Percentiles rank a stretch among this genome's conserved stretches.
phyloP scores from a whole-genome alignment of 441 rosid species.

The Erodium texanum region DNA sequence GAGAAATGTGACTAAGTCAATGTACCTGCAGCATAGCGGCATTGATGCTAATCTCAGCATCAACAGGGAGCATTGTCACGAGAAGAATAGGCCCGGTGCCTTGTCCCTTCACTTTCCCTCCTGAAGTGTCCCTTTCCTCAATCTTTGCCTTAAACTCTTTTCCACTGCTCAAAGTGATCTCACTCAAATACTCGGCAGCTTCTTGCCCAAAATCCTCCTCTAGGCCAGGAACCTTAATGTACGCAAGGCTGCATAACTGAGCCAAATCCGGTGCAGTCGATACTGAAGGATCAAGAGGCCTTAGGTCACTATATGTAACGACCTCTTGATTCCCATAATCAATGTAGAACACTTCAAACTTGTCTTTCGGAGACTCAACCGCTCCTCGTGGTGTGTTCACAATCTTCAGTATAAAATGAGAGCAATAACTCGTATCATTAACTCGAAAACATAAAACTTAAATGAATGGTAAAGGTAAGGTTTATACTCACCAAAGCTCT shows the following conservation, averaged over 20 bases:
- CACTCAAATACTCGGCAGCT: conserved; percentile 72
- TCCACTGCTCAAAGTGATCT: conserved; percentile 40
- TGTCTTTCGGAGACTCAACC: conserved; percentile 56
- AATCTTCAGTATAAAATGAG: conserved; percentile 35
- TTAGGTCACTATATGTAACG: conserved; percentile 51
- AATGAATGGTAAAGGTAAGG: neutral
- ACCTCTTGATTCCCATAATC: conserved; percentile 94
- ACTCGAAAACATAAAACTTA: too few relatives aligned
- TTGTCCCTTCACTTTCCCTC: conserved; percentile 87
- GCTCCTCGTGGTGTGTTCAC: conserved; percentile 81
- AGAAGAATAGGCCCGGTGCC: conserved; percentile 71
- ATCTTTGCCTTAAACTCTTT: conserved; percentile 68
- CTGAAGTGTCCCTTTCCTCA: conserved; percentile 83
- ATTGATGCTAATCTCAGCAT: conserved; percentile 75
- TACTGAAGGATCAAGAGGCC: conserved; percentile 70
- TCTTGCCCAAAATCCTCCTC: conserved; percentile 79
- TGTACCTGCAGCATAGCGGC: conserved; percentile 75
- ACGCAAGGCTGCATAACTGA: conserved; percentile 88
- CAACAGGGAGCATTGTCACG: conserved; percentile 67
- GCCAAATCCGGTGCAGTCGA: conserved; percentile 68
- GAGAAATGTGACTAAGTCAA: too few relatives aligned
- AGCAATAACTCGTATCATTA: neutral
- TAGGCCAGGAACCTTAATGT: conserved; percentile 68
- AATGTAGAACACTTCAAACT: conserved; percentile 86
- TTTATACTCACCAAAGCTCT: conserved; percentile 69